Conservation (phyloP, 805 yeast genomes). For the Wickerhamia fluorescens region DNA sequence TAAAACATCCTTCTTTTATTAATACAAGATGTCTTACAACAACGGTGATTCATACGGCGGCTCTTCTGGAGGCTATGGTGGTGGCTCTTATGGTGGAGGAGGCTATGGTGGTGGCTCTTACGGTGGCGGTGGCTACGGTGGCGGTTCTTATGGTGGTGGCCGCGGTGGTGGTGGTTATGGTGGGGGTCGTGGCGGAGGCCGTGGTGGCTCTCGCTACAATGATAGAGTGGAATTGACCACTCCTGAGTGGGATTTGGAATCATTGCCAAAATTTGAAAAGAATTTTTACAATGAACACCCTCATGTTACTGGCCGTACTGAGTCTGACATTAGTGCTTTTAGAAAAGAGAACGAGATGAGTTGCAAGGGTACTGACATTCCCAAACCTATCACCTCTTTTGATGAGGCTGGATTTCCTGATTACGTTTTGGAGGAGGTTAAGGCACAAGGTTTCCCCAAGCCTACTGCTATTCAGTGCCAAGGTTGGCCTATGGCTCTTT, state of each 20-base stretch:
- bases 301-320: conserved; percentile 66
- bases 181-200: conserved; percentile 30
- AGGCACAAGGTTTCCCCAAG: conserved; percentile 83
- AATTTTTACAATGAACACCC: conserved; percentile 89
- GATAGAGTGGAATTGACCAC: conserved; percentile 46
- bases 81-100: conserved; percentile 31
- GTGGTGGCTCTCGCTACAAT: conserved; percentile 31
- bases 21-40: conserved; percentile 38
- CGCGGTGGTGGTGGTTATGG: conserved; percentile 28
- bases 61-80: conserved; percentile 22
- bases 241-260: conserved; percentile 75
- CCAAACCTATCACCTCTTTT: conserved; percentile 86
- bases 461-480: conserved; percentile 98
- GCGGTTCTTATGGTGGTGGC: conserved; percentile 33
- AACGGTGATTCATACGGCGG: conserved; percentile 15
- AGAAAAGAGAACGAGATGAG: conserved; percentile 85
- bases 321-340: conserved; percentile 64
- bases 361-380: conserved; percentile 74
- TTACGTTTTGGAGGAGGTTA: conserved; percentile 83
- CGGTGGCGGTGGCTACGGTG: conserved; percentile 18
- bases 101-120: conserved; percentile 12
- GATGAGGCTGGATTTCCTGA: conserved; percentile 98
- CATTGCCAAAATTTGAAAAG: conserved; percentile 86
- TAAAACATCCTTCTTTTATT: too few species aligned
- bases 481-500: conserved; percentile 99